Evolutionary conservation across 495 filamentous ascomycete genomes (phyloP), one percentile per base, ranked within the genome.

Genomic region (Xylaria palmicola): DNA sequence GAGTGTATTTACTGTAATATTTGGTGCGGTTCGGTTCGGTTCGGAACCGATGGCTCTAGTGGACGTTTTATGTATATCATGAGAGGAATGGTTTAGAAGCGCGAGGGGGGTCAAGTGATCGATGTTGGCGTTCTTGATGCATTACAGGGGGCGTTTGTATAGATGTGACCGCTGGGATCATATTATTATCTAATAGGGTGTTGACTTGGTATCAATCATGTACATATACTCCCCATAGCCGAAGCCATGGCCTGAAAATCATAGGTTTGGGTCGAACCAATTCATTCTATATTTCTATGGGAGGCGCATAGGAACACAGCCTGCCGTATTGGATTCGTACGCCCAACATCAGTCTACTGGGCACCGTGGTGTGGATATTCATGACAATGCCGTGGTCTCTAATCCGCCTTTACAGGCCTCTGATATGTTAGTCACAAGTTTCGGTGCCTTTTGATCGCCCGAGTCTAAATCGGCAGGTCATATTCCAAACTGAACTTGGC

Each of bases 101-200:
- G 5, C 27, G 48, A 17, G 27, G 19, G 32, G n/a, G 15, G 6
- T 20, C 5, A 29, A 40, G 30, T 19, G 44, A 39, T 19, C 10
- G 34, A 36, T 44, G 49, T 19, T 13, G 57, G 47, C 57, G 57
- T 60, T 60, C 17, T 22, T 44, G 30, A 40, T 59, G 56, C 56
- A 50, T 58, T 58, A 27, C 48, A 17, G 40, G 56, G 56, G 56
- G 57, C 47, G 57, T 60, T 60, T 41, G 58, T 37, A 60, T 60
- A 60, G 58, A 60, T 10, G 36, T 22, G 27, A 26, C 22, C 19
- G 34, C 13, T 39, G 10, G 44, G 15, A 36, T 22, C 24, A 30
- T 34, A 43, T 20, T 59, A 26, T 41, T 3, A 59, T 52, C 4
- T 50, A 32, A 40, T 51, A 59, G 19, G 20, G 1, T 27, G 12